A percentile compares a stretch with the other conserved stretches of the same genome.
Evolutionary conservation across 2,329 filamentous ascomycete genomes (phyloP).

Genomic region (Aspergillus neoniger): DNA sequence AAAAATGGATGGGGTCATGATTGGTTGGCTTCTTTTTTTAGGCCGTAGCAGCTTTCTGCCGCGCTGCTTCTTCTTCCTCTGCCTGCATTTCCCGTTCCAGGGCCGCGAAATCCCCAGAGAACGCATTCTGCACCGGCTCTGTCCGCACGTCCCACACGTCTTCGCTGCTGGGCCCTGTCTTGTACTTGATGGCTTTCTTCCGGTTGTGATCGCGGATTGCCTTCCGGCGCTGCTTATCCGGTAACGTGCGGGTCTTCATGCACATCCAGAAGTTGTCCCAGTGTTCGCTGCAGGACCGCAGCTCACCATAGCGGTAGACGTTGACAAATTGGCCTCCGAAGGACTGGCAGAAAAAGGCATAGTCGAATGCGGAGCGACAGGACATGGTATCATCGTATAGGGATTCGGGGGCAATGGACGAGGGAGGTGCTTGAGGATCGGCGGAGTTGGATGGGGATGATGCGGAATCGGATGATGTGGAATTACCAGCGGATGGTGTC

Average conservation of each 20-base stretch:
- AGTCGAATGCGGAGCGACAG: conserved; percentile 87
- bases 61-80: conserved; percentile 44
- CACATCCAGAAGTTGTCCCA: conserved; percentile 98
- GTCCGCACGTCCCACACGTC: conserved; percentile 82
- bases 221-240: conserved; percentile 60
- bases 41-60: conserved; percentile 15
- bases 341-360: conserved; percentile 90
- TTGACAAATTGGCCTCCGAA: conserved; percentile 89
- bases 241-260: conserved; percentile 75
- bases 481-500: conserved; percentile 9
- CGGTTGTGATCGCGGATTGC: conserved; percentile 68
- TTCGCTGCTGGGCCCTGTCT: conserved; percentile 74
- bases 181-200: conserved; percentile 66
- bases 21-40: background rate
- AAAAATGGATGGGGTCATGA: background rate
- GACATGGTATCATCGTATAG: conserved; percentile 81
- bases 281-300: conserved; percentile 76
- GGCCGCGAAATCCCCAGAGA: conserved; percentile 47
- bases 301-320: conserved; percentile 80
- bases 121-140: conserved; percentile 58
- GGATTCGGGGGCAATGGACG: conserved; percentile 61
- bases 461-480: conserved; percentile 13
- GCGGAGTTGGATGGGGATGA: conserved; percentile 10
- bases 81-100: conserved; percentile 45
- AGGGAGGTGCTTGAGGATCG: conserved; percentile 21